Evolutionary conservation across 2,329 filamentous ascomycete species (phyloP), one percentile per base, ranked within the genome.

Genomic region (Penicillium olsonii): DNA sequence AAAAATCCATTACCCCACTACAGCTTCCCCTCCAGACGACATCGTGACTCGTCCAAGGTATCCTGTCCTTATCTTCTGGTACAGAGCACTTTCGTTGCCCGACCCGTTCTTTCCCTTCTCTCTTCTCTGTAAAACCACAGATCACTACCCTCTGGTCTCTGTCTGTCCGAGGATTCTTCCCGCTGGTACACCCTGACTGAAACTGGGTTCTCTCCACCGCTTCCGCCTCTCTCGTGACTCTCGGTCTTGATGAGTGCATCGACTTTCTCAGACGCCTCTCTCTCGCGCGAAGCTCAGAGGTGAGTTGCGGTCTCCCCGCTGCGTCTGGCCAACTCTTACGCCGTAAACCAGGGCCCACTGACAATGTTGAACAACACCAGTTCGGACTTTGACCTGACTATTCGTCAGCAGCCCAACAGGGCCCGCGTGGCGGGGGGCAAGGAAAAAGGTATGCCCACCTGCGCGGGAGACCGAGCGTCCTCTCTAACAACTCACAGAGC

Each of bases 391-490:
- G 72, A 76, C 51, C 74, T 87, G 57, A 71, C 68, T 48, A 78
- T 90, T 57, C 79, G 83, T 59, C 87, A 90, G 71, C 79, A 87
- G 64, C 87, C 87, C 44, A 76, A 79, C 56, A 78, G 83, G 69
- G 87, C 84, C 42, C 80, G 87, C 55, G 83, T 89, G 46, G 82
- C 85, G 37, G 78, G 85, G 57, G 84, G 84, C 57, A 90, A 90
- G 69, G 87, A 90, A 65, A 90, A 90, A 77, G 82, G 86, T 87
- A 71, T 22, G 63, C 65, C n/a, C n/a, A n/a, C n/a, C n/a, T 6
- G 17, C 17, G 14, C 39, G 8, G 22, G 22, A 24, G 22, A 24
- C 8, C 22, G 22, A 8, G 8, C 22, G 34, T 8, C 14, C 22
- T 41, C n/a, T 38, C 26, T 46, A 29, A 50, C 46, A 34, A 29